phyloP scores from a whole-genome alignment of 1,139 yeast genomes.

The Petasospora rhodanensis region DNA sequence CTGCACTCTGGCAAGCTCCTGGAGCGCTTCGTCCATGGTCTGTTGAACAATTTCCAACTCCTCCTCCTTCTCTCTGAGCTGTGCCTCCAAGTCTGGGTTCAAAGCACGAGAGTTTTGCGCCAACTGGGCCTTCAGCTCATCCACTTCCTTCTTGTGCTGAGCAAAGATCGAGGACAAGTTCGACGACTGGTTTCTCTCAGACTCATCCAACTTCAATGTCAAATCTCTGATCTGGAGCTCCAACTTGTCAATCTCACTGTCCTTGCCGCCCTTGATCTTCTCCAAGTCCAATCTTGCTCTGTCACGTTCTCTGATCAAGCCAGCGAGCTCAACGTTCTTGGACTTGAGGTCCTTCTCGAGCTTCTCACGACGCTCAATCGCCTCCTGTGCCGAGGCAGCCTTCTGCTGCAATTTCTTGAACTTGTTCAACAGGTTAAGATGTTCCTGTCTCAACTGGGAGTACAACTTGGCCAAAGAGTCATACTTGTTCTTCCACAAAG shows the following conservation, averaged over 20 bases:
- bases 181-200: slow-evolving; percentile 64
- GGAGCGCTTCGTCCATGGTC: slow-evolving; percentile 70
- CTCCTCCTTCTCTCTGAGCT: slow-evolving; percentile 64
- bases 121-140: slow-evolving; percentile 38
- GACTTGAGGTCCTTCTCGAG: slow-evolving; percentile 80
- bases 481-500: slow-evolving; percentile 80
- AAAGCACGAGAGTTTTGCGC: slow-evolving; percentile 23
- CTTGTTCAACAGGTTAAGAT: slow-evolving; percentile 70
- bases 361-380: slow-evolving; percentile 78
- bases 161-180: slow-evolving; percentile 59
- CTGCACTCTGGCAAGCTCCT: slow-evolving; percentile 54
- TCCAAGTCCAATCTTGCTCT: slow-evolving; percentile 83
- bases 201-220: slow-evolving; percentile 54
- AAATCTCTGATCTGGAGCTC: slow-evolving; percentile 64
- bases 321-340: slow-evolving; percentile 85
- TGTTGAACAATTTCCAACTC: slow-evolving; percentile 79
- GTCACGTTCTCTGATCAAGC: slow-evolving; percentile 84
- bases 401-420: slow-evolving; percentile 84
- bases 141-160: slow-evolving; percentile 57
- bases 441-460: slow-evolving; percentile 90
- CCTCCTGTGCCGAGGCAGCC: slow-evolving; percentile 91
- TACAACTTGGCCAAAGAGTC: slow-evolving; percentile 87
- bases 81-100: slow-evolving; percentile 37
- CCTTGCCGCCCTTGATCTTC: slow-evolving; percentile 61
- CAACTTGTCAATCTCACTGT: slow-evolving; percentile 61